Evolutionary conservation across 2,329 filamentous ascomycete species (phyloP), one percentile per base, ranked within the genome.

Genomic region (Fusarium duplospermum): DNA sequence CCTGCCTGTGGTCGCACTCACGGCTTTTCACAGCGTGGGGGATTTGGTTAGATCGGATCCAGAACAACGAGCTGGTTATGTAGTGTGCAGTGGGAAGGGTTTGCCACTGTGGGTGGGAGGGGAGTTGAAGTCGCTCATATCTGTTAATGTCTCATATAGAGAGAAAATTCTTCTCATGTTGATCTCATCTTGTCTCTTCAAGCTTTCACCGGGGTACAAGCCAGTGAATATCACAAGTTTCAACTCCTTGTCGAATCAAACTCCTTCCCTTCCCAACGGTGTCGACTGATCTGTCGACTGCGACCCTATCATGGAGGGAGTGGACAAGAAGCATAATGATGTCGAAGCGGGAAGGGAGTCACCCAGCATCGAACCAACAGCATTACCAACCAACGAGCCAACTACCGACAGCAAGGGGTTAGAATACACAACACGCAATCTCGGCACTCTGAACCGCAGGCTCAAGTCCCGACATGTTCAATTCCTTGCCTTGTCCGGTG

Each of bases 401-500:
- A 27, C 38, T 38, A 38, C 45, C 7, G 67, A 71, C 47, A 24
- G 16, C 45, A 71, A 71, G 54, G 18, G 57, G 4, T 50, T 18
- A 3, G 69, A 71, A 11, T 71, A 45, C 36, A 68, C 67, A 22
- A 63, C 65, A 57, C 58, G 68, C 47, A 71, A 71, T 56, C 31
- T 71, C 68, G 69, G 69, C 31, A 71, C 69, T 42, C 45, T 71
- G 18, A 67, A 71, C 58, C 69, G 69, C 7, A 71, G 29, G n/a
- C 69, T 71, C 42, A 62, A 62, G 59, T 62, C 59, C 59, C 59
- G 59, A n/a, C 59, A 62, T 42, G 59, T 62, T 31, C 59, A 62
- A 27, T 62, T 62, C 40, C 59, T 62, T 22, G 59, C 59, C 20
- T 50, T 62, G 42, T 62, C 59, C 14, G 59, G 59, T 11, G 59